phyloP scores from a whole-genome alignment of 306 rosid genomes.

The Trifolium subterraneum region DNA sequence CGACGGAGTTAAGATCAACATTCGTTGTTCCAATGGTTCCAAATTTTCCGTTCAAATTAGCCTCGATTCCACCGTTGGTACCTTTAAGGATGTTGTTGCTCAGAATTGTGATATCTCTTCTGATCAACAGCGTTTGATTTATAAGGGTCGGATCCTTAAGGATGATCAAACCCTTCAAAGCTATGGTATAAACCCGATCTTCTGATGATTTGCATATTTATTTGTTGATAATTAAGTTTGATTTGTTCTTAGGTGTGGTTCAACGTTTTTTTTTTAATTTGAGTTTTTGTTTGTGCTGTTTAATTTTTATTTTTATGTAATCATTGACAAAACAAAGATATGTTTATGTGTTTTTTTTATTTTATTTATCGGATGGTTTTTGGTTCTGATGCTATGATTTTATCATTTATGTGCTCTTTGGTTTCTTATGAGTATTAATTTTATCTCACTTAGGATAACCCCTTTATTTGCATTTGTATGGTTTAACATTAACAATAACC shows the following conservation, averaged over 20 bases:
- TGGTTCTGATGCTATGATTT: constrained; percentile 31
- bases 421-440: neutral
- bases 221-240: neutral
- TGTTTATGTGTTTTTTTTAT: neutral
- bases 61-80: constrained; percentile 61
- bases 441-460: neutral
- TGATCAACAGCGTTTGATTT: constrained; percentile 83
- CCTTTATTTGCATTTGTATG: constrained; percentile 27
- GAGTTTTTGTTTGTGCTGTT: neutral
- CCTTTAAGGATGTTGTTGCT: constrained; percentile 65
- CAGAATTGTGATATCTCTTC: constrained; percentile 61
- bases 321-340: neutral
- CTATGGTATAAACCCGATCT: constrained; percentile 71
- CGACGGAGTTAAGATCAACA: constrained; percentile 58
- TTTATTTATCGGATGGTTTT: neutral
- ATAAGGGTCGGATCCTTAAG: constrained; percentile 87
- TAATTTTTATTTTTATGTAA: neutral
- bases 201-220: neutral
- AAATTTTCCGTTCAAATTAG: constrained; percentile 63
- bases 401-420: neutral
- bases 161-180: constrained; percentile 77
- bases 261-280: neutral
- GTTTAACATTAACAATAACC: neutral
- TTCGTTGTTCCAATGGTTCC: constrained; percentile 77
- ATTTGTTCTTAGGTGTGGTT: constrained; percentile 1